phyloP scores from a whole-genome alignment of 2,329 filamentous ascomycete genomes.

The Clathrospora elynae region DNA sequence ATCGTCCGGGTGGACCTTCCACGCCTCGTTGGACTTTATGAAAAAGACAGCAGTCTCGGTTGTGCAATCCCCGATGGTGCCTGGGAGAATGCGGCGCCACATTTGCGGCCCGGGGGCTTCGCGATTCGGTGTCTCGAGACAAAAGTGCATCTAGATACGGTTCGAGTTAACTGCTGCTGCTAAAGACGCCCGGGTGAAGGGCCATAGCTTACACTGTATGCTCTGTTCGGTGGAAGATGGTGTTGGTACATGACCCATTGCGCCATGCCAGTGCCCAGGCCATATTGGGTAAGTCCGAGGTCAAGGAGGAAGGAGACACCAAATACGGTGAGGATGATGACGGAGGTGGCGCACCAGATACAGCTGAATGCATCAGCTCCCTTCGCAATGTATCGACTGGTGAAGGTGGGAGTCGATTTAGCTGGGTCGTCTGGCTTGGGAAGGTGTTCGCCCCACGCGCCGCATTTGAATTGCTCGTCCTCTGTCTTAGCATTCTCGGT shows the following conservation, averaged over 20 bases:
- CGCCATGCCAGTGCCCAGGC: conserved; percentile 12
- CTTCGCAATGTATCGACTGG: background rate
- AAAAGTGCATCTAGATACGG: conserved; percentile 25
- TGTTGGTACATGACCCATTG: conserved; percentile 7
- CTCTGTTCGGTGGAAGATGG: background rate
- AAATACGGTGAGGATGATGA: conserved; percentile 5
- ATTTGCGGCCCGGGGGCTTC: conserved; percentile 20
- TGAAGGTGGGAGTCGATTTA: background rate
- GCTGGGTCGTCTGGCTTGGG: background rate
- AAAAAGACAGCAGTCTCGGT: conserved; percentile 3
- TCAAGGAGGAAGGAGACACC: conserved; percentile 9
- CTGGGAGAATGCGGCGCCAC: conserved; percentile 21
- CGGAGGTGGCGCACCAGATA: conserved; percentile 8
- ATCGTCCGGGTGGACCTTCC: conserved; percentile 5
- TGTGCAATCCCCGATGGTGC: background rate
- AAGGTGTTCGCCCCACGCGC: conserved; percentile 16
- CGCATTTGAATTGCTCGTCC: conserved; percentile 19
- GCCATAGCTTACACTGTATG: conserved; percentile 4
- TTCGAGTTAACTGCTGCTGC: background rate
- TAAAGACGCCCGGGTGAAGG: background rate
- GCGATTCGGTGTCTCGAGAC: conserved; percentile 21
- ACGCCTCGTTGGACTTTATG: background rate
- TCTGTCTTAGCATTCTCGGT: background rate
- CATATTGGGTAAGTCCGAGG: conserved; percentile 7
- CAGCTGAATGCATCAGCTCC: conserved; percentile 3